phyloP scores from a whole-genome alignment of 257 asterid genomes.

The Scutellaria minor region DNA sequence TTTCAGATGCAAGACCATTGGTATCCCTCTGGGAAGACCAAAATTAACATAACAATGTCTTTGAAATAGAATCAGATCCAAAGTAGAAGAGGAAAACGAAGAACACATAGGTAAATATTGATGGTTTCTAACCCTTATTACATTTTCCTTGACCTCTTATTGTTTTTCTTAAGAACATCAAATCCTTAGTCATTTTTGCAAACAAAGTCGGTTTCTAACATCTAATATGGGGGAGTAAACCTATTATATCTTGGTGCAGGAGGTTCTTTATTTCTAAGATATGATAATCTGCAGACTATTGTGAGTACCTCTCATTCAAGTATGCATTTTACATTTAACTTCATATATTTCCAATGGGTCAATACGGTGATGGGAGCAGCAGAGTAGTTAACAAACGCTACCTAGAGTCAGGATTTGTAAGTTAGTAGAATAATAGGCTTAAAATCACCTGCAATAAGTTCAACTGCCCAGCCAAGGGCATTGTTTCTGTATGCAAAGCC shows the following conservation, averaged over 20 bases:
- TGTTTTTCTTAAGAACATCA: background rate
- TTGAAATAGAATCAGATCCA: background rate
- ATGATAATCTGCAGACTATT: background rate
- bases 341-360: background rate
- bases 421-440: background rate
- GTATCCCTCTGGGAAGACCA: conserved; percentile 78
- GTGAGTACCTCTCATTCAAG: conserved; percentile 3
- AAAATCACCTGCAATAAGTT: conserved; percentile 77
- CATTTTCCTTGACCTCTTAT: too few relatives aligned
- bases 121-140: too few relatives aligned
- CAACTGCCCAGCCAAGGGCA: conserved; percentile 91
- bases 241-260: too few relatives aligned
- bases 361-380: background rate
- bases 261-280: too few relatives aligned
- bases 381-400: background rate
- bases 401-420: conserved; percentile 1
- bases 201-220: too few relatives aligned
- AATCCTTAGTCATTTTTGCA: background rate
- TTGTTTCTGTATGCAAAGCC: conserved; percentile 93
- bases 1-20: conserved; percentile 81
- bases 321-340: background rate
- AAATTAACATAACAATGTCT: background rate
- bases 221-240: too few relatives aligned
- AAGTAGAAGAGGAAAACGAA: too few relatives aligned
- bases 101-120: too few relatives aligned